Evolutionary conservation across 2,329 filamentous ascomycete genomes (phyloP), one percentile per base, ranked within the genome.

Genomic region (Colletotrichum echinochloae): DNA sequence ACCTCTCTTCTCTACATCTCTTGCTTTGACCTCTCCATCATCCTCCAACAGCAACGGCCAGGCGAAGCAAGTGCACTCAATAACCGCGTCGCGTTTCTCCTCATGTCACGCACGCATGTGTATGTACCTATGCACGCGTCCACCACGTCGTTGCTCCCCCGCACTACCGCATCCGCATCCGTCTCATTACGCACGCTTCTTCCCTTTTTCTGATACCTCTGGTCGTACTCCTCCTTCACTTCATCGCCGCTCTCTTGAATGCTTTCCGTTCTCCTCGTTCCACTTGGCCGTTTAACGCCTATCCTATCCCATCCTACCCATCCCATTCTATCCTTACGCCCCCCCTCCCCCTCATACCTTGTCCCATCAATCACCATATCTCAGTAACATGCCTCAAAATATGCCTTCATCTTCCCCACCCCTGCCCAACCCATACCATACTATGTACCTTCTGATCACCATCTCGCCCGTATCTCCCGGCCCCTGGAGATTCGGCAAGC

Each of bases 221-320:
- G 57, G 57, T 28, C 28, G 57, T 60, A 41, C 41, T 33, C 41
- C 33, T 60, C 57, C 23, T 18, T 28, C 56, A 23, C 28, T 33
- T 9, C 41, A 48, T 60, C 28, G 20, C 77, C 56, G 28, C 56
- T 30, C 30, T 46, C 41, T 35, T 33, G 26, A 35, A n/a, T 46
- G 5, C 37, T 18, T 30, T 30, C 51, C 28, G 30, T 54, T 48
- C 30, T 60, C 28, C 20, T 26, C 28, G 28, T n/a, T 11, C 56
- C 33, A 48, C 56, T 46, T n/a, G 28, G 18, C 56, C 56, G 56
- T 60, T 60, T 35, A 46, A 59, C 11, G 26, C 56, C 39, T 46
- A 46, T 59, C 56, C 56, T n/a, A 48, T 26, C 30, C 60, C 61
- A 48, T 44, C 20, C 37, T 14, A 23, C 26, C 37, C 20, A 4